Conservation (phyloP, 768 basidiomycete genomes). For the Mycena capillaripes region DNA sequence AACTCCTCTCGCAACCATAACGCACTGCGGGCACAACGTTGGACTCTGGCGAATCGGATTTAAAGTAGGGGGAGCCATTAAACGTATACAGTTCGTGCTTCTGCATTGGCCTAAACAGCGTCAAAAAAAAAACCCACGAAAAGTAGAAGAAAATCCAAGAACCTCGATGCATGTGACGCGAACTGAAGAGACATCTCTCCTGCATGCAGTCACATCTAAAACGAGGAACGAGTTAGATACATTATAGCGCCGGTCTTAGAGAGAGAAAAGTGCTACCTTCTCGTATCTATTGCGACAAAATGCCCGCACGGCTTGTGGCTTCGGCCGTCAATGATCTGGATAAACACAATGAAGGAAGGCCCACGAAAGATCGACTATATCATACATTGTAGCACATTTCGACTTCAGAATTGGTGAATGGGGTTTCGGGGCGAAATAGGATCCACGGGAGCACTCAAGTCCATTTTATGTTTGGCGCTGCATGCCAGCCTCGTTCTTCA, state of each 20-base stretch:
- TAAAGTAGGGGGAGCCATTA: constrained; percentile 61
- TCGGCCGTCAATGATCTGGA: constrained; percentile 82
- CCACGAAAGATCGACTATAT: constrained; percentile 32
- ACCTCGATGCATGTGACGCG: constrained; percentile 65
- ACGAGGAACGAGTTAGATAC: too few relatives aligned
- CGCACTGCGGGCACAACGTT: constrained; percentile 31
- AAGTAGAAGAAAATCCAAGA: too few relatives aligned
- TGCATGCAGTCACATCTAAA: constrained; percentile 75
- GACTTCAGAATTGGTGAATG: constrained; percentile 36
- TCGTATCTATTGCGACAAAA: constrained; percentile 82
- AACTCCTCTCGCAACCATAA: constrained; percentile 30
- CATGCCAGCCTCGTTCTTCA: constrained; percentile 60
- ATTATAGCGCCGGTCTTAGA: too few relatives aligned
- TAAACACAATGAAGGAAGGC: constrained; percentile 21
- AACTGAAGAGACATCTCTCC: constrained; percentile 79
- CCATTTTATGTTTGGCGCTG: constrained; percentile 40
- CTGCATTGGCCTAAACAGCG: constrained; percentile 54
- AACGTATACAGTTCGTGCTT: constrained; percentile 66
- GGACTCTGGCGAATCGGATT: constrained; percentile 32
- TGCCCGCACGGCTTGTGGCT: constrained; percentile 79
- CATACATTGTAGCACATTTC: constrained; percentile 84
- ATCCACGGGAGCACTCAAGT: constrained; percentile 32
- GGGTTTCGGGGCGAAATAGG: constrained; percentile 29
- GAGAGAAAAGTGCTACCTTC: too few relatives aligned
- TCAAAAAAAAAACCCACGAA: too few relatives aligned